Base-by-base conservation (phyloP, 2,329 filamentous ascomycete genomes). In the Diaporthe capsici region DNA sequence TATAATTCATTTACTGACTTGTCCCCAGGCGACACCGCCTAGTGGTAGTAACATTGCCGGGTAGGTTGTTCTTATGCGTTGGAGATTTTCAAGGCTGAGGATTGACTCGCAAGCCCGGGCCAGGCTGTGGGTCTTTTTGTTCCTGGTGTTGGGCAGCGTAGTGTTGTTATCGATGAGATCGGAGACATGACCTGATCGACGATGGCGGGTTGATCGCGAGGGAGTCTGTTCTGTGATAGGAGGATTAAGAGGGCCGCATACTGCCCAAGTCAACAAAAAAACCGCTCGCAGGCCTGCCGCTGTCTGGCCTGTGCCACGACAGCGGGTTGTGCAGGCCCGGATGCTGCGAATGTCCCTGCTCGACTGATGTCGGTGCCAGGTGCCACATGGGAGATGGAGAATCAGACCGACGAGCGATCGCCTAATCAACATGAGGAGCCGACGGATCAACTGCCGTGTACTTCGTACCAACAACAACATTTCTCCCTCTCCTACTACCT, bases 251-350 rank as follows among this genome's bases (percentile, higher is more conserved):
- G 37, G 44, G 47, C 47, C 49, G n/a, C 49, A 28, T 28, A 7
- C 49, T 53, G 31, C 28, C 31, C 47, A 25, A 70, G 65, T 70
- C 65, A 70, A 70, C 49, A 70, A 55, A 53, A 22, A 51, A 28
- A 39, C 15, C 0, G 8, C 34, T 70, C 25, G 65, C 65, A 70
- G 65, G 49, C 65, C 49, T 70, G 65, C 65, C 65, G 65, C 65
- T 70, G 65, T 70, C 65, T 70, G 65, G 65, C 65, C 65, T 70
- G 65, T 70, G 65, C 65, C 65, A 70, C 65, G 65, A 70, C 65
- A 70, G 49, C 34, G 49, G 65, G 22, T 37, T 37, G 47, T 22
- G 25, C 42, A 49, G 61, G 61, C 42, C 61, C 61, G 42, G 61
- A 49, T 70, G 65, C 65, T 39, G 49, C 65, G 65, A 42, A 70